Base-by-base conservation (phyloP, 2,329 filamentous ascomycete genomes). In the Xylaria sp. region DNA sequence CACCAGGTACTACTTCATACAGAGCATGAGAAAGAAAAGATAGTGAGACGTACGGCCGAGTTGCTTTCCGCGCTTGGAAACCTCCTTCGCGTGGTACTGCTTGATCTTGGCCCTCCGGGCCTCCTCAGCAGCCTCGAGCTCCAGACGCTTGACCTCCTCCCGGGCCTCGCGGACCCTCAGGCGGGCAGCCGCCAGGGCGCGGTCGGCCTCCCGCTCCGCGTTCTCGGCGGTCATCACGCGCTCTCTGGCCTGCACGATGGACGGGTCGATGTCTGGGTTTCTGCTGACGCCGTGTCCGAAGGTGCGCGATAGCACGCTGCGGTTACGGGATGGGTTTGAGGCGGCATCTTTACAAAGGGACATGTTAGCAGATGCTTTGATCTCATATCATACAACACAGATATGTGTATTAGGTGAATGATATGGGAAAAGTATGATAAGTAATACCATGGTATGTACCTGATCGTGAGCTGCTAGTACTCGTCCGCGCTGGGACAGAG, bases 51-150 rank as follows among this genome's bases (percentile, higher is more conserved):
- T 84, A 91, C 90, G 87, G 65, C 90, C 90, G 68, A 92, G 86
- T n/a, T 87, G 85, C 79, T 90, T 89, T n/a, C 88, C 90, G 62
- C 89, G 84, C 87, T 91, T 92, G 6, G 87, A 89, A 37, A 92
- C 85, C 75, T 88, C 87, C 74, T 83, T 85, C 0, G 90, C 90
- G 76, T 92, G 88, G 62, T 85, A 83, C 80, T 90, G 86, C 86
- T 92, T 92, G 61, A 92, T 87, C 84, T 89, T 90, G 1, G 90
- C 90, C 51, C 86, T 79, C 25, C 89, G 82, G 1, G 90, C 87
- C 76, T 91, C 89, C 79, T 91, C 89, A 74, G 84, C 84, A 1
- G 90, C 90, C 81, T 92, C 91, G 61, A 84, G 78, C 82, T 92
- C 90, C 3, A 92, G 80, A 15, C 83, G 80, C 80, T 85, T 87